Evolutionary conservation across 371 early-diverging fungal species (phyloP).

Genomic region (Syncephalastrum contaminatum): DNA sequence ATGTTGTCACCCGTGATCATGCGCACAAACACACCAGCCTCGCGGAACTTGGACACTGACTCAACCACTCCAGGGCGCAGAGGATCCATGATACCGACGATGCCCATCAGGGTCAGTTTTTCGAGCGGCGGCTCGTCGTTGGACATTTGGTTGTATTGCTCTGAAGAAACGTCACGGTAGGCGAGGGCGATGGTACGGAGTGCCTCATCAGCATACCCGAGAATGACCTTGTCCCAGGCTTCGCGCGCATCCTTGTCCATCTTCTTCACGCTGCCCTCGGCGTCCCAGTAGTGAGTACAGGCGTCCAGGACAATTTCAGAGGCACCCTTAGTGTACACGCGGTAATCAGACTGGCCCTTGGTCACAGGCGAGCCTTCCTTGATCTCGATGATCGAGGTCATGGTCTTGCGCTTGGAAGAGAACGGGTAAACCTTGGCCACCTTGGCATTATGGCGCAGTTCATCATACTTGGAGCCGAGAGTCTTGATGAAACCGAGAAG

Average conservation of each 20-base stretch:
- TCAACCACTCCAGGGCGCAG: slow-evolving; percentile 85
- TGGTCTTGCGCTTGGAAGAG: slow-evolving; percentile 80
- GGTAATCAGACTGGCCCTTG: slow-evolving; percentile 41
- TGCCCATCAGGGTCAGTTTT: slow-evolving; percentile 71
- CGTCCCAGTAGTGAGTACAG: slow-evolving; percentile 62
- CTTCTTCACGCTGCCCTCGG: slow-evolving; percentile 50
- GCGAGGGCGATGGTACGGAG: slow-evolving; percentile 89
- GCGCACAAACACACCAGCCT: slow-evolving; percentile 91
- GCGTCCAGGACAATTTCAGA: slow-evolving; percentile 76
- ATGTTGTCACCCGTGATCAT: slow-evolving; percentile 98
- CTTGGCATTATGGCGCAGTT: slow-evolving; percentile 57
- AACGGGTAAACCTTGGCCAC: slow-evolving; percentile 72
- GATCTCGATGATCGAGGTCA: slow-evolving; percentile 64
- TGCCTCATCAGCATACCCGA: slow-evolving; percentile 75
- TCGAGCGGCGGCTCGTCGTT: slow-evolving; percentile 56
- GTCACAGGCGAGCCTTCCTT: slow-evolving; percentile 34
- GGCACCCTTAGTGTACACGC: slow-evolving; percentile 79
- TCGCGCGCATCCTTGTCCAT: slow-evolving; percentile 48
- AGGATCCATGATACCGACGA: slow-evolving; percentile 94
- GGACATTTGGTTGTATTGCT: slow-evolving; percentile 21
- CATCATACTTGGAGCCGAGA: slow-evolving; percentile 63
- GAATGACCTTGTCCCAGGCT: slow-evolving; percentile 62
- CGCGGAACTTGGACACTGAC: slow-evolving; percentile 77
- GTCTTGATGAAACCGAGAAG: slow-evolving; percentile 72
- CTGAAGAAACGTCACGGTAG: slow-evolving; percentile 64